Evolutionary conservation across 768 basidiomycete species (phyloP), one percentile per base, ranked within the genome.

Genomic region (Lenzites betulinus): DNA sequence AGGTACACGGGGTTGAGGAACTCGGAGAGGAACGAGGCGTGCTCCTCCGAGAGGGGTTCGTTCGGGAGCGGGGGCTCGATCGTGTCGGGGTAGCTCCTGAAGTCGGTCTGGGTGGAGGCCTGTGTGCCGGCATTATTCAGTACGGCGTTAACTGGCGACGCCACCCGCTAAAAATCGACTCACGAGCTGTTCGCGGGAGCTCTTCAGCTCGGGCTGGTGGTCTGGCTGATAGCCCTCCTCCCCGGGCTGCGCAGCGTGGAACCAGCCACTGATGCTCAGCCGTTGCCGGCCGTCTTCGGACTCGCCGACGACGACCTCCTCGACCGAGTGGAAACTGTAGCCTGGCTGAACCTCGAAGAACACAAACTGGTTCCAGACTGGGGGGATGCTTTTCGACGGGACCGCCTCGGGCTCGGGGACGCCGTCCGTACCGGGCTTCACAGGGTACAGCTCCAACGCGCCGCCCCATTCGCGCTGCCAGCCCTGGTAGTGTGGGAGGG

Each of bases 331-430:
- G 76, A 98, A 98, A 69, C 95, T 97, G 72, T 82, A 79, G 0
- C 96, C 95, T 0, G 96, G 96, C 74, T 96, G 93, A n/a, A 97
- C 95, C 68, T 89, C 85, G 68, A 92, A 93, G 70, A 92, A 88
- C 33, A 93, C 81, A 64, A 93, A 92, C 72, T 93, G 92, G 69
- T 93, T 93, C 92, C 92, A 93, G 67, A 84, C 86, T 7, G 92
- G 92, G 2, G 88, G 85, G 44, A 93, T 84, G 64, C 75, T 76
- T 71, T 87, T 92, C 44, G 76, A 73, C 0, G 92, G 92, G 0
- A 84, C 74, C 13, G 80, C 66, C 43, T 84, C 81, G 1, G 93
- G 93, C 69, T 92, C 92, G 7, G 83, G 81, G 43, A 83, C 75
- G 15, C 88, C 88, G 38, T 84, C 84, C 35, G 78, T 77, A n/a